These are phyloP conservation scores for Leccinellum rugosiceps DNA, from an alignment of 768 basidiomycete genomes.

Conservation along the genomic window DNA sequence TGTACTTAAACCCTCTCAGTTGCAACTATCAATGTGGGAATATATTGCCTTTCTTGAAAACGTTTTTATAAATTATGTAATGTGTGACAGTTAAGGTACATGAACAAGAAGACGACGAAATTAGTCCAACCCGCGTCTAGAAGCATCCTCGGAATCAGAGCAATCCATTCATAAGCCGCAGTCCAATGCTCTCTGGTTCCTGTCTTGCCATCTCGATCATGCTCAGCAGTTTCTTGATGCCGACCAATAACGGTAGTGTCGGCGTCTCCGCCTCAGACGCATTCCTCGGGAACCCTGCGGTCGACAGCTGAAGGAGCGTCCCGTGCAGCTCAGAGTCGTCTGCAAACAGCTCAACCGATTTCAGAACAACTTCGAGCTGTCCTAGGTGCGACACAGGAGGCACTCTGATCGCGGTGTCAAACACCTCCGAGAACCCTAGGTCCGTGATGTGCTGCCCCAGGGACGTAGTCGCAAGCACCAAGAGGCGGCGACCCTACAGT, in stretches of 20 bases:
- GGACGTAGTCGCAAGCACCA: slow-evolving; percentile 92
- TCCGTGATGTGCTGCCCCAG: slow-evolving; percentile 82
- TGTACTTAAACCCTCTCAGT: slow-evolving; percentile 2
- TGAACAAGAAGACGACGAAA: slow-evolving; percentile 7
- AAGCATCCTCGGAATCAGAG: slow-evolving; percentile 31
- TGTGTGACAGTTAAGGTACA: not conserved
- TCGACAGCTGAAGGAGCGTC: slow-evolving; percentile 63
- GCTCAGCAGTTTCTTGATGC: slow-evolving; percentile 91
- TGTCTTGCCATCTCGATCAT: slow-evolving; percentile 96
- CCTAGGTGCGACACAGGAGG: slow-evolving; percentile 73
- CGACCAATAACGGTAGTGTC: slow-evolving; percentile 62
- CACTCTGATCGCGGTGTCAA: slow-evolving; percentile 84
- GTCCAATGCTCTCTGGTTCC: slow-evolving; percentile 81
- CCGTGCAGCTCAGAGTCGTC: slow-evolving; percentile 47
- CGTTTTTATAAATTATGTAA: not conserved
- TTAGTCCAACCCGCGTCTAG: not conserved
- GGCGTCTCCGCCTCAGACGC: slow-evolving; percentile 44
- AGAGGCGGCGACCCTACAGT: slow-evolving; percentile 78
- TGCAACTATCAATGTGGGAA: slow-evolving; percentile 19
- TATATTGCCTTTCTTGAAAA: slow-evolving; percentile 20
- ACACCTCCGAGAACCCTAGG: slow-evolving; percentile 83
- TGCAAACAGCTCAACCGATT: slow-evolving; percentile 75
- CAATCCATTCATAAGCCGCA: slow-evolving; percentile 61
- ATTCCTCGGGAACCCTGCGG: slow-evolving; percentile 61
- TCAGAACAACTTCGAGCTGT: slow-evolving; percentile 73